phyloP scores from a whole-genome alignment of 2,329 filamentous ascomycete species.

The Paracorniculantispora psalliotae region DNA sequence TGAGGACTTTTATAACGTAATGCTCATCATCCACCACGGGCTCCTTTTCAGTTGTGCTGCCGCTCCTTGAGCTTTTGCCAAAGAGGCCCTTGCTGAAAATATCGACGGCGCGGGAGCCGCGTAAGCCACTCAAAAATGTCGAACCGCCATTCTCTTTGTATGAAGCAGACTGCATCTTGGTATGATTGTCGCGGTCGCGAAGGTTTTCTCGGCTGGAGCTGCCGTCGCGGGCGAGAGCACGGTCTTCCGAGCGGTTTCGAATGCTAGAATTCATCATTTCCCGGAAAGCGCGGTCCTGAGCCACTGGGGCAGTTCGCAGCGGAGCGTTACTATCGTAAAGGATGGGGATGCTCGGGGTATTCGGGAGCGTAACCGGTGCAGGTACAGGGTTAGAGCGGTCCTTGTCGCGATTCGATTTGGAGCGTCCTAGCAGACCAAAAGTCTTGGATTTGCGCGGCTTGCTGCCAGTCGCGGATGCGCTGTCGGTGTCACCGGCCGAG shows the following conservation, averaged over 20 bases:
- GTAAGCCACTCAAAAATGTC: constrained; percentile 67
- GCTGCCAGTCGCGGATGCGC: constrained; percentile 26
- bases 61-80: constrained; percentile 69
- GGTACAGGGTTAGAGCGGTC: constrained; percentile 38
- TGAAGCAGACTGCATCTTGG: constrained; percentile 47
- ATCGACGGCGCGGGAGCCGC: constrained; percentile 69
- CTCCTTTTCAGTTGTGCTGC: constrained; percentile 63
- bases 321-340: constrained; percentile 26
- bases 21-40: constrained; percentile 70
- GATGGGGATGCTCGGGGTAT: constrained; percentile 23
- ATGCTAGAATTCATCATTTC: constrained; percentile 61
- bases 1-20: constrained; percentile 81
- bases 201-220: constrained; percentile 37
- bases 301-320: constrained; percentile 59
- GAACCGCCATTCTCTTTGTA: constrained; percentile 58
- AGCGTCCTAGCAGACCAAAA: constrained; percentile 48
- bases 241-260: constrained; percentile 71
- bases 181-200: constrained; percentile 32
- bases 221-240: constrained; percentile 43
- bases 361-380: constrained; percentile 22
- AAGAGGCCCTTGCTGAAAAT: constrained; percentile 80
- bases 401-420: constrained; percentile 48
- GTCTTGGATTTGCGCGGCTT: constrained; percentile 52
- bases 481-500: constrained; percentile 45
- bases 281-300: constrained; percentile 61